Evolutionary conservation across 352 stramenopile genomes (phyloP).

Genomic region (Phytophthora tentaculata): DNA sequence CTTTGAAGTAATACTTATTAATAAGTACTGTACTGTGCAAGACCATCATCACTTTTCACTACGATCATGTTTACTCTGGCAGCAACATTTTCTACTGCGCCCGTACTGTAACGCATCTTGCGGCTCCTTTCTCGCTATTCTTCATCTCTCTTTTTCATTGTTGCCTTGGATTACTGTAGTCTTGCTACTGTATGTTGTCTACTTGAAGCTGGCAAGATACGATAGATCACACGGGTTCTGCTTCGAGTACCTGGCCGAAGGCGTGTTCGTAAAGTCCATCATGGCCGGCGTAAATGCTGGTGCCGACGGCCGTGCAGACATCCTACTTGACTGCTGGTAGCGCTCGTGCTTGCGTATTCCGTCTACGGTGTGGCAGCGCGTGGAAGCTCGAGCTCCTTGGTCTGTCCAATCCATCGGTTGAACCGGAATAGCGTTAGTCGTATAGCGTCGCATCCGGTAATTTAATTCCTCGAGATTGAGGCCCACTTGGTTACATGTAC

Average conservation of each 20-base stretch:
- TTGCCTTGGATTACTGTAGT: not conserved
- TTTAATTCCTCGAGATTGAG: slow-evolving; percentile 45
- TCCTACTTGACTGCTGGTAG: slow-evolving; percentile 5
- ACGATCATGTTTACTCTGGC: slow-evolving; percentile 16
- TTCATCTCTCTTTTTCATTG: slow-evolving; percentile 16
- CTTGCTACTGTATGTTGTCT: slow-evolving; percentile 14
- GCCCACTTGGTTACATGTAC: slow-evolving; percentile 36
- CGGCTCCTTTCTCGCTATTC: slow-evolving; percentile 6
- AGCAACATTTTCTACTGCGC: not conserved
- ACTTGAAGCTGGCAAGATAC: slow-evolving; percentile 65
- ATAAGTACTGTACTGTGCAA: no score
- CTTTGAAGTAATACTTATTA: no score
- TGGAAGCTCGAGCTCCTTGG: slow-evolving; percentile 18
- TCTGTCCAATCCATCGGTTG: slow-evolving; percentile 26
- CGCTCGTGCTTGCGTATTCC: slow-evolving; percentile 21
- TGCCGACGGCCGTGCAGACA: slow-evolving; percentile 3
- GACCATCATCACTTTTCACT: not conserved
- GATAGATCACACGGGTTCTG: slow-evolving; percentile 56
- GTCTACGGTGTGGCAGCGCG: slow-evolving; percentile 21
- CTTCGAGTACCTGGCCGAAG: slow-evolving; percentile 40
- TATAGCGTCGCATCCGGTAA: slow-evolving; percentile 39
- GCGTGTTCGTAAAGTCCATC: slow-evolving; percentile 10
- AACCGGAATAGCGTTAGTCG: slow-evolving; percentile 40
- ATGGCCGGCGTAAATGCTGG: slow-evolving; percentile 8
- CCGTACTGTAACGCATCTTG: slow-evolving; percentile 6